Conservation (phyloP, 768 basidiomycete species). For the Rhizopogon salebrosus region DNA sequence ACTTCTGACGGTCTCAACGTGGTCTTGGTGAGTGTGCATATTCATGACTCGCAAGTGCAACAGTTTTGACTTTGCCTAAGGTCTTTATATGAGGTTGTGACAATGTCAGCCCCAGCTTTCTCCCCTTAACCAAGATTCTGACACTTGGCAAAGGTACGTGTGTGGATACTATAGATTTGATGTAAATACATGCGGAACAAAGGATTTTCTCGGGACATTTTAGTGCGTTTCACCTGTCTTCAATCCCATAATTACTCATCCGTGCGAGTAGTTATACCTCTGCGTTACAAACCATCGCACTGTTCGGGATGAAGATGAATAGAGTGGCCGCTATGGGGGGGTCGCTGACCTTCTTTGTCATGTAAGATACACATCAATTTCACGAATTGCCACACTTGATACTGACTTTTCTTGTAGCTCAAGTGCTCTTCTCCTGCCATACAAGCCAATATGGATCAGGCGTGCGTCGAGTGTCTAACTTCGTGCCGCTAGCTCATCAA, state of each 20-base stretch:
- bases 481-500: constrained; percentile 5
- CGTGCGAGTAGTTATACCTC: constrained; percentile 19
- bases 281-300: constrained; percentile 51
- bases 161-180: constrained; percentile 35
- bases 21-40: constrained; percentile 49
- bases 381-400: constrained; percentile 21
- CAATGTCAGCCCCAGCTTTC: constrained; percentile 27
- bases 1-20: constrained; percentile 51
- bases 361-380: constrained; percentile 30
- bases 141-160: constrained; percentile 27
- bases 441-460: constrained; percentile 29
- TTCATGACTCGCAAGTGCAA: not conserved
- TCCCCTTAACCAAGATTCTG: constrained; percentile 6
- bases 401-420: constrained; percentile 19
- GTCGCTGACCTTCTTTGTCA: constrained; percentile 47
- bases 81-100: constrained; percentile 56
- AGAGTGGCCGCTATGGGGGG: constrained; percentile 63
- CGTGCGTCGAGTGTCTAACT: constrained; percentile 23
- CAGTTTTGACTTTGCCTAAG: constrained; percentile 25
- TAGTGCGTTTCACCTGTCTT: constrained; percentile 18
- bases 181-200: constrained; percentile 34
- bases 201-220: constrained; percentile 36
- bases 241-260: constrained; percentile 2
- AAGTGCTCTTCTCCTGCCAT: constrained; percentile 33
- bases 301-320: constrained; percentile 67